Percentiles rank a stretch among this genome's conserved stretches.
These are phyloP conservation scores for Closterium sp. DNA, from an alignment of 139 green algal genomes.

Conservation along the genomic window DNA sequence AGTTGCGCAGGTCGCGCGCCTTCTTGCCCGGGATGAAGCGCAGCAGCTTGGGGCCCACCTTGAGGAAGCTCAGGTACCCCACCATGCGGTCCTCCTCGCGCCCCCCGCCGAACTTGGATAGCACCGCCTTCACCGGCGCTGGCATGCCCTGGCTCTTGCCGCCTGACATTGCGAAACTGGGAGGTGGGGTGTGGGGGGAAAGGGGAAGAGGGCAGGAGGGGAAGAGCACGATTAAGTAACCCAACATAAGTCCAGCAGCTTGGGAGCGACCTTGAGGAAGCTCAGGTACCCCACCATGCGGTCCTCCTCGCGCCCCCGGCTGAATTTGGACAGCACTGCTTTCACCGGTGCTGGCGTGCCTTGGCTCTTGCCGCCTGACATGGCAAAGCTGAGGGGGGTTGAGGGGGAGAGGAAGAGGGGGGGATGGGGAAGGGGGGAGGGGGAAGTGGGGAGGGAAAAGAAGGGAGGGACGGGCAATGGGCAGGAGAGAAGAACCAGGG, in stretches of 20 bases:
- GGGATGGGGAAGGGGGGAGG: neutral
- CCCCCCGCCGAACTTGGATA: constrained; percentile 68
- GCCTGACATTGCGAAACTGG: constrained; percentile 72
- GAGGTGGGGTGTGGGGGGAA: neutral
- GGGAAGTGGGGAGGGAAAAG: neutral
- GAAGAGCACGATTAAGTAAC: neutral
- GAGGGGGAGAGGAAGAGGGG: neutral
- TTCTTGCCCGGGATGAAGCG: constrained; percentile 89
- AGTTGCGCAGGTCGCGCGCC: constrained; percentile 84
- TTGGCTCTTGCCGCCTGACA: constrained; percentile 68
- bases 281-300: constrained; percentile 74
- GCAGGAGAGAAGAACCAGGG: too few species aligned
- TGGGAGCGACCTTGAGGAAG: constrained; percentile 88
- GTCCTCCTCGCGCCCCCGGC: constrained; percentile 89
- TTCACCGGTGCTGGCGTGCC: constrained; percentile 91
- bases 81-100: constrained; percentile 96
- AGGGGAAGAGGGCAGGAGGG: neutral
- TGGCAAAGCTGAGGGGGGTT: constrained; percentile 61
- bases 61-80: constrained; percentile 71
- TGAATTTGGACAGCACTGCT: constrained; percentile 71
- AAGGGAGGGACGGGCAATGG: too few species aligned
- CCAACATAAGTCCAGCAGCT: constrained; percentile 82
- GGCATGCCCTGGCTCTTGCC: constrained; percentile 82
- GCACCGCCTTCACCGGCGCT: constrained; percentile 85
- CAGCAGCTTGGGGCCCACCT: constrained; percentile 95